A percentile compares a stretch with the other conserved stretches of the same genome.
These are phyloP conservation scores for Aaosphaeria arxii DNA, from an alignment of 2,329 filamentous ascomycete genomes.

Conservation along the genomic window DNA sequence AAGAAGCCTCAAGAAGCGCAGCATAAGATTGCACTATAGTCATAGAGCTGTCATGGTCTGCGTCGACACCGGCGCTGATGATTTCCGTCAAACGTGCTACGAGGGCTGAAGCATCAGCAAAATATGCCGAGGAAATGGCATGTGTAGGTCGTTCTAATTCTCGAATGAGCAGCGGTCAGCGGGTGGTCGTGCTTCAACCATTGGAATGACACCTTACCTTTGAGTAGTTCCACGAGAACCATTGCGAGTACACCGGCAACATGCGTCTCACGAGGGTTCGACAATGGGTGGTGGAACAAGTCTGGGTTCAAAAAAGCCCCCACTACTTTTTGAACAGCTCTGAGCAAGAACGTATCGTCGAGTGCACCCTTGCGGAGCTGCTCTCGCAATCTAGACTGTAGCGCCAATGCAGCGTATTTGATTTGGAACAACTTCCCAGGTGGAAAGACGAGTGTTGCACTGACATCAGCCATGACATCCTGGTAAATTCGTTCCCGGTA, in stretches of 20 bases:
- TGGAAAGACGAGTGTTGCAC: slow-evolving; percentile 27
- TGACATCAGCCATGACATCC: slow-evolving; percentile 19
- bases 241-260: slow-evolving; percentile 26
- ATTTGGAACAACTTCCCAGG: slow-evolving; percentile 34
- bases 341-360: slow-evolving; percentile 29
- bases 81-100: slow-evolving; percentile 30
- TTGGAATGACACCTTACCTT: slow-evolving; percentile 19
- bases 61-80: slow-evolving; percentile 17
- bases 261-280: slow-evolving; percentile 17
- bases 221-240: slow-evolving; percentile 31
- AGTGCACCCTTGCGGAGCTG: slow-evolving; percentile 27
- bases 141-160: slow-evolving; percentile 31
- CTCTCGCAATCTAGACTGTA: slow-evolving; percentile 26
- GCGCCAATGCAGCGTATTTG: slow-evolving; percentile 29
- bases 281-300: slow-evolving; percentile 19
- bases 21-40: slow-evolving; percentile 25
- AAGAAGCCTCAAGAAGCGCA: slow-evolving; percentile 33
- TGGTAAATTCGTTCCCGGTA: slow-evolving; percentile 26
- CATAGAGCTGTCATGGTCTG: slow-evolving; percentile 8
- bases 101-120: slow-evolving; percentile 24
- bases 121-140: slow-evolving; percentile 30
- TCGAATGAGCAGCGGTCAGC: slow-evolving; percentile 12
- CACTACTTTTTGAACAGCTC: slow-evolving; percentile 27
- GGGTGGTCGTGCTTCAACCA: slow-evolving; percentile 4
- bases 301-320: slow-evolving; percentile 25